phyloP scores from a whole-genome alignment of 2,329 filamentous ascomycete genomes.

The Aspergillus sp. region DNA sequence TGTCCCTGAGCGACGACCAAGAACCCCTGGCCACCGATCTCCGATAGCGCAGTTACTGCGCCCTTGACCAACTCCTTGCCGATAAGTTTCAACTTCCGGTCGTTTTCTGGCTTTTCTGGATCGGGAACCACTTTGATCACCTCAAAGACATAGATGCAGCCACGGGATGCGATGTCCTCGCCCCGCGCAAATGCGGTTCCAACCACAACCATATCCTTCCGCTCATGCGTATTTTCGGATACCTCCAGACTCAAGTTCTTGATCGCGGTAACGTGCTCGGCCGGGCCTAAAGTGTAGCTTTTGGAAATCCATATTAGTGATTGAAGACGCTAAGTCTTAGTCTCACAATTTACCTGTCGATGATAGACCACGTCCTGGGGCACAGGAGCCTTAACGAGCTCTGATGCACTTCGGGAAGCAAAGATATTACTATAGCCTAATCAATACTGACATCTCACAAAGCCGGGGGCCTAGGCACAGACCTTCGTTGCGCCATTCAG shows the following conservation, averaged over 20 bases:
- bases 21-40: conserved; percentile 82
- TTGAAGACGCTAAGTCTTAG: not conserved
- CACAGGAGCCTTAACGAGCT: conserved; percentile 77
- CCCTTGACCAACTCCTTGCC: conserved; percentile 90
- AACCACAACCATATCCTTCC: conserved; percentile 76
- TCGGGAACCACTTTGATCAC: conserved; percentile 90
- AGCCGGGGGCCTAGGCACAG: conserved; percentile 23
- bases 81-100: conserved; percentile 79
- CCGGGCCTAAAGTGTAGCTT: conserved; percentile 66
- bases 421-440: conserved; percentile 45
- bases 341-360: conserved; percentile 59
- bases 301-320: conserved; percentile 10
- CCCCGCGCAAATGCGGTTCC: conserved; percentile 85
- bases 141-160: conserved; percentile 86
- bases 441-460: conserved; percentile 11
- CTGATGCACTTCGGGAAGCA: conserved; percentile 67
- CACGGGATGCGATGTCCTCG: conserved; percentile 84
- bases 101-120: conserved; percentile 79
- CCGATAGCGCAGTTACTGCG: conserved; percentile 81
- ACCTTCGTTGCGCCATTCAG: conserved; percentile 75
- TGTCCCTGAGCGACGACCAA: conserved; percentile 90
- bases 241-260: conserved; percentile 83
- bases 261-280: conserved; percentile 77
- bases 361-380: conserved; percentile 71
- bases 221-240: conserved; percentile 86